Percentiles rank a stretch among this genome's conserved stretches.
phyloP scores from a whole-genome alignment of 352 stramenopile species.

The Stramenopiles sp. region DNA sequence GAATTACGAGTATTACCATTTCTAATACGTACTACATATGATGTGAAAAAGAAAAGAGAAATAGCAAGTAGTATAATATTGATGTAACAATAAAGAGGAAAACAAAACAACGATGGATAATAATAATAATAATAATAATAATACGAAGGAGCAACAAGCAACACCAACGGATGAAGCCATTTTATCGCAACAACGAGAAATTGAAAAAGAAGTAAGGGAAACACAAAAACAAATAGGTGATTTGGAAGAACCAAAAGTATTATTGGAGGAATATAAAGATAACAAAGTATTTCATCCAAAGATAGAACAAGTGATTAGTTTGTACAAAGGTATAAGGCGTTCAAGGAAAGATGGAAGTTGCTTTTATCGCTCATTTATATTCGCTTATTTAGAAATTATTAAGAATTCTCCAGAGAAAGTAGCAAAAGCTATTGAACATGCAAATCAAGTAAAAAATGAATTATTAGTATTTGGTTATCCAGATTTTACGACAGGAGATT shows the following conservation, averaged over 20 bases:
- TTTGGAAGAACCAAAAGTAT: neutral
- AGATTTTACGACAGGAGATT: neutral
- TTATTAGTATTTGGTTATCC: neutral
- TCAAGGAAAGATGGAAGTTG: neutral
- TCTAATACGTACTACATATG: too few relatives aligned
- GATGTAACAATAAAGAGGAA: too few relatives aligned
- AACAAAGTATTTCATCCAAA: neutral
- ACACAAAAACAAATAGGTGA: neutral
- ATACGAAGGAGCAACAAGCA: too few relatives aligned
- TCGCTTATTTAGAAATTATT: neutral
- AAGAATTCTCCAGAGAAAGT: neutral
- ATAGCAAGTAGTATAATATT: too few relatives aligned
- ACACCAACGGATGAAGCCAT: neutral
- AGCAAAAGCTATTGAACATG: neutral
- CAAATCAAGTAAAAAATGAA: neutral
- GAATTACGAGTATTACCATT: too few relatives aligned
- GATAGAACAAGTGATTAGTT: neutral
- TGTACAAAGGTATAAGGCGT: neutral
- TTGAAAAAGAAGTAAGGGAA: neutral
- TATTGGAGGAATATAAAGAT: neutral
- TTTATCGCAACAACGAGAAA: neutral
- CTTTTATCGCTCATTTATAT: neutral
- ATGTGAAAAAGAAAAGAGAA: too few relatives aligned
- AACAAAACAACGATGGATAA: too few relatives aligned
- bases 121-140: too few relatives aligned